These are phyloP conservation scores for Globisporangium spiculum DNA, from an alignment of 352 stramenopile species.

Conservation along the genomic window DNA sequence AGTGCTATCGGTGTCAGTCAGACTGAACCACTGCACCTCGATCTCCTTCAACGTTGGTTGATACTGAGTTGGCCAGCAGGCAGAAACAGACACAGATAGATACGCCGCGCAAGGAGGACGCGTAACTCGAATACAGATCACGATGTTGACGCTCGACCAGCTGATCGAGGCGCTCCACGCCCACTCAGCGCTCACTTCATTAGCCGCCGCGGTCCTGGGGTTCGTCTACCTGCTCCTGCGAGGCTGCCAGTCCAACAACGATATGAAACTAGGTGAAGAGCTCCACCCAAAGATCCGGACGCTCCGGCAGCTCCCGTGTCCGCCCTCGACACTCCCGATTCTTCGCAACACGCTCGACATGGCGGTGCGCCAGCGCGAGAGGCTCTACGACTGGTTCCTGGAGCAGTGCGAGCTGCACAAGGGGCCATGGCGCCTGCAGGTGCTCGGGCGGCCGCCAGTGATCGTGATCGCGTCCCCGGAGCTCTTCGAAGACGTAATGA, in stretches of 20 bases:
- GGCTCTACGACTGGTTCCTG: conserved; percentile 60
- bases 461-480: conserved; percentile 41
- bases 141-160: conserved; percentile 6
- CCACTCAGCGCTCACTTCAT: background rate
- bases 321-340: conserved; percentile 39
- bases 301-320: conserved; percentile 33
- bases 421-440: conserved; percentile 40
- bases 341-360: conserved; percentile 61
- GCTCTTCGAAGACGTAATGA: conserved; percentile 56
- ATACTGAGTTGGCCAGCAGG: too few species aligned
- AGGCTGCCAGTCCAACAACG: background rate
- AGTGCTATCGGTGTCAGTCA: too few species aligned
- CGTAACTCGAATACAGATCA: too few species aligned
- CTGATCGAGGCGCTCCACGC: background rate
- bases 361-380: conserved; percentile 32
- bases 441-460: conserved; percentile 32
- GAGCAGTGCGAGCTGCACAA: conserved; percentile 43
- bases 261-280: background rate
- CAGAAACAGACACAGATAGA: background rate
- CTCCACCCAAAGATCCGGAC: background rate
- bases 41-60: too few species aligned
- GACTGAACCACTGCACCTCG: too few species aligned
- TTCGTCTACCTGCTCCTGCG: background rate
- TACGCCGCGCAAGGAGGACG: too few species aligned
- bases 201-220: background rate